These are phyloP conservation scores for Irpex lacteus DNA, from an alignment of 1,284 basidiomycete species.

Conservation along the genomic window DNA sequence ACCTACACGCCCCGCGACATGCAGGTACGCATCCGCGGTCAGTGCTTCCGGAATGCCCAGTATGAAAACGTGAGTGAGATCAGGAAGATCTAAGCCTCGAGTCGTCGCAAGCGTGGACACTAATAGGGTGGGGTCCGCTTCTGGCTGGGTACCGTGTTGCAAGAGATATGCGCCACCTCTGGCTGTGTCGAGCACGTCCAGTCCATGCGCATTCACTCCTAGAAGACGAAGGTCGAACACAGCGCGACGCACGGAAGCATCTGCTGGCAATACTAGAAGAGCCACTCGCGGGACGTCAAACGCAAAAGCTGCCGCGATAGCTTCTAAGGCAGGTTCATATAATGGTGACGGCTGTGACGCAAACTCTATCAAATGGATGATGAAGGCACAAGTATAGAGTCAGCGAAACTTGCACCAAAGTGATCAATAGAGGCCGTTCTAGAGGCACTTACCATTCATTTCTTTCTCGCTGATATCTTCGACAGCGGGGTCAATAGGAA, in stretches of 20 bases:
- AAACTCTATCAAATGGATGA: conserved; percentile 17
- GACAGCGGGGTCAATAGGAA: conserved; percentile 1
- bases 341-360: conserved; percentile 46
- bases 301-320: conserved; percentile 66
- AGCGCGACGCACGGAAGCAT: conserved; percentile 54
- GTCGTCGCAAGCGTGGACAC: conserved; percentile 66
- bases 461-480: conserved; percentile 1
- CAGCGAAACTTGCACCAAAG: background rate
- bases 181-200: conserved; percentile 48
- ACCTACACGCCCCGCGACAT: conserved; percentile 73
- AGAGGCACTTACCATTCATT: background rate
- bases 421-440: background rate
- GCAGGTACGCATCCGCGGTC: conserved; percentile 59
- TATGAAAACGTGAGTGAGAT: conserved; percentile 72
- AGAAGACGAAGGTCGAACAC: conserved; percentile 61
- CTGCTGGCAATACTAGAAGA: conserved; percentile 62
- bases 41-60: conserved; percentile 56
- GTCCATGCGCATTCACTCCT: conserved; percentile 62
- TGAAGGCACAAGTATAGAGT: background rate
- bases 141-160: conserved; percentile 25
- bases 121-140: conserved; percentile 58
- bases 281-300: conserved; percentile 67
- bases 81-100: conserved; percentile 70
- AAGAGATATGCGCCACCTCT: conserved; percentile 43
- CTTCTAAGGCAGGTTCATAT: conserved; percentile 56